Percentiles rank a stretch among this genome's conserved stretches.
Evolutionary conservation across 2,329 filamentous ascomycete genomes (phyloP).

Genomic region (Madurella fahalii): DNA sequence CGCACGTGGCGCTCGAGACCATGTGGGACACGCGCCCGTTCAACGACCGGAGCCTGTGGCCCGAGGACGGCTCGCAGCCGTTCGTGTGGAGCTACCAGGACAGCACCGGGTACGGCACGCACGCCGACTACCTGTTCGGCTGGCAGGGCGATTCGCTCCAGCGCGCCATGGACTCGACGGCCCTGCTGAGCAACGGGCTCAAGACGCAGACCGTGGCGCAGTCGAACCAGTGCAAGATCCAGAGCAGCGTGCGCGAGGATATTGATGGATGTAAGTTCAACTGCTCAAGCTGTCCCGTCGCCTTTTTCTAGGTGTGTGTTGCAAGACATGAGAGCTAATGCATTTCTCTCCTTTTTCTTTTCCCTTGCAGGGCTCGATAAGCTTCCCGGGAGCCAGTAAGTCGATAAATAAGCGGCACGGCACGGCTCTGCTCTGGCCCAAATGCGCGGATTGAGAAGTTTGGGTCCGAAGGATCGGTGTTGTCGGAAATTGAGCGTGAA

Average conservation of each 20-base stretch:
- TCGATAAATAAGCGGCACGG: too few relatives aligned
- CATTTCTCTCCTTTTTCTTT: background rate
- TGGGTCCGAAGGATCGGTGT: too few relatives aligned
- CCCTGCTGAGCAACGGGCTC: constrained; percentile 34
- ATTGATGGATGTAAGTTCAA: constrained; percentile 32
- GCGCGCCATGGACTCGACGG: constrained; percentile 29
- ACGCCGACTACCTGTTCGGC: constrained; percentile 34
- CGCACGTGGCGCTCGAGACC: constrained; percentile 40
- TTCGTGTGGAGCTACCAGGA: constrained; percentile 29
- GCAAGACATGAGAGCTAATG: background rate
- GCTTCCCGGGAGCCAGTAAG: background rate
- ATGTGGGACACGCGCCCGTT: constrained; percentile 41
- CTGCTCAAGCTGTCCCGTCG: too few relatives aligned
- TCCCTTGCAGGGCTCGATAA: background rate
- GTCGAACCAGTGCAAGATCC: constrained; percentile 32
- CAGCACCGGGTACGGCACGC: constrained; percentile 28
- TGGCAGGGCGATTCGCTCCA: constrained; percentile 34
- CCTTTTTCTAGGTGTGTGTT: background rate
- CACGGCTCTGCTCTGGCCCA: too few relatives aligned
- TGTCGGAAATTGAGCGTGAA: too few relatives aligned
- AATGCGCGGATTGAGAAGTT: too few relatives aligned
- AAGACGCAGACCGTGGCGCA: constrained; percentile 31
- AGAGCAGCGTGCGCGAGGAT: constrained; percentile 30
- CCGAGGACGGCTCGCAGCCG: constrained; percentile 31
- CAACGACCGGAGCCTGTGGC: constrained; percentile 33